These are phyloP conservation scores for Plasmodium vinckei DNA, from an alignment of 169 alveolate genomes.

Conservation along the genomic window DNA sequence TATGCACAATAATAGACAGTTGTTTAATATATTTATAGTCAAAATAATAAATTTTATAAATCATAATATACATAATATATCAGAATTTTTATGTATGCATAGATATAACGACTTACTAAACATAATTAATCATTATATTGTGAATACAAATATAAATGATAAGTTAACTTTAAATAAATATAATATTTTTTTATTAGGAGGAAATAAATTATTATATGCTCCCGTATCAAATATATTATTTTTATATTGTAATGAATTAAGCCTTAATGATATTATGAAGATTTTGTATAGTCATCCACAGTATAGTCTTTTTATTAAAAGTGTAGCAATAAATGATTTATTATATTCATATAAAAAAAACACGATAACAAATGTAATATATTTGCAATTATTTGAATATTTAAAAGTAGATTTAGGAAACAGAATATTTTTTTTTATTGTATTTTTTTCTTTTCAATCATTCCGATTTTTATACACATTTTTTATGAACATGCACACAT, in stretches of 20 bases:
- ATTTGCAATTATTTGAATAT: constrained; percentile 68
- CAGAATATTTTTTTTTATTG: constrained; percentile 59
- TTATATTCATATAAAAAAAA: constrained; percentile 42
- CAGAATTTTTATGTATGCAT: constrained; percentile 41
- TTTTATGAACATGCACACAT: constrained; percentile 66
- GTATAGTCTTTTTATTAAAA: constrained; percentile 37
- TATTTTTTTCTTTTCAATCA: constrained; percentile 57
- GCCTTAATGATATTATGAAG: constrained; percentile 47
- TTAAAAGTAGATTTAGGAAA: constrained; percentile 68
- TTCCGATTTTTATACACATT: constrained; percentile 44
- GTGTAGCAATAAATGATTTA: constrained; percentile 48
- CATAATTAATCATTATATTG: constrained; percentile 32
- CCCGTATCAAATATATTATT: constrained; percentile 63
- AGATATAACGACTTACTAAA: constrained; percentile 27
- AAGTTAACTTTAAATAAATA: constrained; percentile 58
- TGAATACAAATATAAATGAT: constrained; percentile 33
- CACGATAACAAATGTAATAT: constrained; percentile 63
- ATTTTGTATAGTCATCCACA: constrained; percentile 69
- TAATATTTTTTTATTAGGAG: constrained; percentile 25
- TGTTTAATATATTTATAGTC: constrained; percentile 25
- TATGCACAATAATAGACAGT: constrained; percentile 20
- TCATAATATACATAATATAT: constrained; percentile 21
- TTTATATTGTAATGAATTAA: constrained; percentile 39
- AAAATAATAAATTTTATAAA: constrained; percentile 39
- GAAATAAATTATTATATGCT: constrained; percentile 35